Base-by-base conservation (phyloP, 441 rosid genomes). In the Croton laevigatus region DNA sequence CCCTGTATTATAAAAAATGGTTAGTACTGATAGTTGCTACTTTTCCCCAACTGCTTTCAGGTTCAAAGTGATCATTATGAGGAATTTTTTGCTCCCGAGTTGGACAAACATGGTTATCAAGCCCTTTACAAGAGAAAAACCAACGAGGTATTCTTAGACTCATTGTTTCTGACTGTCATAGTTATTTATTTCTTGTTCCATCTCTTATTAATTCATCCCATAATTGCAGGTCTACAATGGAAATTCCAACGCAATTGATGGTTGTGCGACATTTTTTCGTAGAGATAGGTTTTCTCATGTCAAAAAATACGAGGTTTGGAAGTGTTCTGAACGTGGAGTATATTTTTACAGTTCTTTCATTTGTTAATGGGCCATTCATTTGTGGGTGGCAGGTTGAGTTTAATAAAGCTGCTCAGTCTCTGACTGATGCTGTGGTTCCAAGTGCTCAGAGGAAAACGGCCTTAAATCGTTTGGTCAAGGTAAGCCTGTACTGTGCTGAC, bases 261-360 rank as follows among this genome's bases (percentile, higher is more conserved):
- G 99, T 12, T 91, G 97, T 85, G 99, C 99, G 68, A 96, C 97
- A 19, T 93, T 93, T 83, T 96, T 96, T 68, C 91, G 99, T n/a
- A 85, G 97, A 84, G 98, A 96, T 78, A 93, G 98, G 82, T 96
- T 96, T 81, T 80, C 96, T 19, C 93, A 88, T 82, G 99, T 96
- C 75, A 96, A 93, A 78, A 93, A 96, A 93, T 96, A 96, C n/a
- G 98, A 96, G 97, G 98, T 96, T 68, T 69, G 85, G 66, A 72
- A 64, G 60, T 58, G 46, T 73, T 68, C 66, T 62, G 55, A 62
- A 45, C 58, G 52, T 54, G 9, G 51, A 4, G 3, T 23, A 23
- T 32, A n/a, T 36, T 44, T 52, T 54, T 57, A 63, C 53, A 59
- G 11, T 69, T 65, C 16, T 51, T 54, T 60, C 69, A 54, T 64